Conservation (phyloP, 805 yeast genomes). For the Candida glaebosa region DNA sequence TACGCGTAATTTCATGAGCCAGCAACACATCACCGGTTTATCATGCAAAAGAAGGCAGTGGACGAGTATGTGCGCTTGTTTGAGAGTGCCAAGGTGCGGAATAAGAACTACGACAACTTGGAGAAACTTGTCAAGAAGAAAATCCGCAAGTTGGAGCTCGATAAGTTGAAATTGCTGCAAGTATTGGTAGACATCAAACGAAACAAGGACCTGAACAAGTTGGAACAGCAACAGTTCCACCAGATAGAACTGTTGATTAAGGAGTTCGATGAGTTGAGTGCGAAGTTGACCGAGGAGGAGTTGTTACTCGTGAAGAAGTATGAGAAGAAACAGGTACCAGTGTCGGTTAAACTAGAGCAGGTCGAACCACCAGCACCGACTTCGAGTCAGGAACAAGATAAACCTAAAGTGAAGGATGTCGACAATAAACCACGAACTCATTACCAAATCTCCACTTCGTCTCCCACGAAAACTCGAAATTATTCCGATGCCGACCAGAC, state of each 20-base stretch:
- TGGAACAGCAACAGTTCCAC: constrained; percentile 2
- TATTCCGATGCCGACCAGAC: constrained; percentile 2
- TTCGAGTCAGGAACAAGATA: too few species aligned
- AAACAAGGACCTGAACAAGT: neutral
- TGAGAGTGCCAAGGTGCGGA: constrained; percentile 2
- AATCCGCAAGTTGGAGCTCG: constrained; percentile 1
- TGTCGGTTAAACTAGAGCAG: neutral
- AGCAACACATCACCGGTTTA: too few species aligned
- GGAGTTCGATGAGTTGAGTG: neutral
- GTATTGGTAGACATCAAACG: neutral
- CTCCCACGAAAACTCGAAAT: neutral
- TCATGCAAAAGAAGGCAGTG: constrained; percentile 3
- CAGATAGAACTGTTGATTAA: neutral
- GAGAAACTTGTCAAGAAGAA: neutral
- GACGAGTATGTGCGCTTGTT: constrained; percentile 4
- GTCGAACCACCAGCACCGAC: too few species aligned
- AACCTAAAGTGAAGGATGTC: neutral
- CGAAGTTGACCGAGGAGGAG: neutral
- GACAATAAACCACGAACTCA: neutral
- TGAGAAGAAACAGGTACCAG: neutral
- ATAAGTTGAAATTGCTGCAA: neutral
- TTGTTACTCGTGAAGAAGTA: neutral
- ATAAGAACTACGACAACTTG: neutral
- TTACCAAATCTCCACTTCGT: neutral
- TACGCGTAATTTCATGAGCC: too few species aligned